Percentiles rank a stretch among this genome's conserved stretches.
phyloP scores from a whole-genome alignment of 176 grass and related monocot species.

The Secale cereale region DNA sequence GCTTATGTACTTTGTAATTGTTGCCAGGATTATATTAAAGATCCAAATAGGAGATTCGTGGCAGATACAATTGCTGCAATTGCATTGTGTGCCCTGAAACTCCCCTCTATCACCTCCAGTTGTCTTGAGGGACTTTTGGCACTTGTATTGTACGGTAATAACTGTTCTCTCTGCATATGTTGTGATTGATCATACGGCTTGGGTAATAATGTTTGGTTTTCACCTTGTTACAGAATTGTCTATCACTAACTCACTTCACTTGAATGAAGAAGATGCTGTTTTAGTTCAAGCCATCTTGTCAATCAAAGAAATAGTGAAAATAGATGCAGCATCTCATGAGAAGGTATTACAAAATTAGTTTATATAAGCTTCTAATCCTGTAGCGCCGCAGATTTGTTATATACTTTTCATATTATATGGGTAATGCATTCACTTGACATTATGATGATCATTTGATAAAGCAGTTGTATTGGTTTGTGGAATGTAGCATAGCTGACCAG shows the following conservation, averaged over 20 bases:
- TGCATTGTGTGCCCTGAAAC: constrained; percentile 68
- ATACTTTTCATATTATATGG: neutral
- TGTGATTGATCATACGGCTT: constrained; percentile 16
- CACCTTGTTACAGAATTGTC: constrained; percentile 64
- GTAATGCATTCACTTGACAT: neutral
- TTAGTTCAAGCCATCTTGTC: constrained; percentile 96
- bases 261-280: constrained; percentile 75
- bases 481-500: neutral
- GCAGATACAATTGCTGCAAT: constrained; percentile 92
- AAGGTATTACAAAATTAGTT: constrained; percentile 53
- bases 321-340: constrained; percentile 68
- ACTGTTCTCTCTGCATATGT: constrained; percentile 28
- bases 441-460: neutral
- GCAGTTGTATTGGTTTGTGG: neutral
- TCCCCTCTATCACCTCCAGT: constrained; percentile 49
- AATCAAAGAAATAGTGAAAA: constrained; percentile 84
- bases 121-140: constrained; percentile 86
- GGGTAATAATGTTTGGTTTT: constrained; percentile 28
- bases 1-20: constrained; percentile 30
- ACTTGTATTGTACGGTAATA: constrained; percentile 83
- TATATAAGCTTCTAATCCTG: constrained; percentile 4
- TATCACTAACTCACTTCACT: constrained; percentile 43
- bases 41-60: constrained; percentile 92
- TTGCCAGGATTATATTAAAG: constrained; percentile 92
- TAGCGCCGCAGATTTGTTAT: neutral